phyloP scores from a whole-genome alignment of 176 grass and related monocot genomes.

The Oryza meridionalis region DNA sequence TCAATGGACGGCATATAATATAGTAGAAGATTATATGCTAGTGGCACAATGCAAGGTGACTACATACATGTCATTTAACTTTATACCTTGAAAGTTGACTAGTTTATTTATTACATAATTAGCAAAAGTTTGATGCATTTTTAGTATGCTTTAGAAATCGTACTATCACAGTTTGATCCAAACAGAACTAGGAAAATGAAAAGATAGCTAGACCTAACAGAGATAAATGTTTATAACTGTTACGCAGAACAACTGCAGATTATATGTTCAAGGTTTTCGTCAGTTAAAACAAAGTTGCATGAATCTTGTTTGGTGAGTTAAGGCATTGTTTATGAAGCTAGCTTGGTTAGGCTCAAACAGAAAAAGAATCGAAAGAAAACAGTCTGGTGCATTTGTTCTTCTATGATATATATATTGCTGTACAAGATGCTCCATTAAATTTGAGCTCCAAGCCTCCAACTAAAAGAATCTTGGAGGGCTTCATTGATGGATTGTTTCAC shows the following conservation, averaged over 20 bases:
- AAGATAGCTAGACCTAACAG: not conserved
- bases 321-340: not conserved
- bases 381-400: not conserved
- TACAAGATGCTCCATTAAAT: constrained; percentile 43
- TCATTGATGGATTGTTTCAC: constrained; percentile 11
- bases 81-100: not conserved
- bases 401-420: constrained; percentile 3
- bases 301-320: not conserved
- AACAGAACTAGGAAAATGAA: not conserved
- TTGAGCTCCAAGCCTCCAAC: constrained; percentile 11
- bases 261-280: not conserved
- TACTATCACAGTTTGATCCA: not conserved
- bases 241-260: not conserved
- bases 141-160: not conserved
- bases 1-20: not conserved
- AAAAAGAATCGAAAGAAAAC: not conserved
- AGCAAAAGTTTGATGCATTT: not conserved
- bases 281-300: not conserved
- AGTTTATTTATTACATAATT: not conserved
- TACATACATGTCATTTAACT: not conserved
- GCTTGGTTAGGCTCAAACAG: not conserved
- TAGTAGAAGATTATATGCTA: not conserved
- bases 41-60: not conserved
- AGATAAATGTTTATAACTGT: not conserved
- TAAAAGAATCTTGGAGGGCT: constrained; percentile 38